Percentiles rank a stretch among this genome's conserved stretches.
Conservation (phyloP, 2,329 filamentous ascomycete genomes). For the Monosporascus sp. region DNA sequence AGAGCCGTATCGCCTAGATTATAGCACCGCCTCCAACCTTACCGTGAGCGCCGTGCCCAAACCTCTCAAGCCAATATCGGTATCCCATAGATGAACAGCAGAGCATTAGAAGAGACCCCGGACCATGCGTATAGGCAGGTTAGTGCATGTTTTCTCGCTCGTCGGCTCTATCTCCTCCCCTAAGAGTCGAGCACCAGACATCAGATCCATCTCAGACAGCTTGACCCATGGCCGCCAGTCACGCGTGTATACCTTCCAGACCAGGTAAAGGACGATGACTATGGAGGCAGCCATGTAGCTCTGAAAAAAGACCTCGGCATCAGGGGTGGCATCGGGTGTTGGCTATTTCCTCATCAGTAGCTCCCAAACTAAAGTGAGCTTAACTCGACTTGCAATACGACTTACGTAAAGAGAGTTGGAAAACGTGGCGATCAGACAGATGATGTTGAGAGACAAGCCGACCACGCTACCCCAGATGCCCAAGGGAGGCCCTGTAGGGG, state of each 20-base stretch:
- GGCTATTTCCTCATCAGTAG: slow-evolving; percentile 24
- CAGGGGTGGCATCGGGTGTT: slow-evolving; percentile 23
- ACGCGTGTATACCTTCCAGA: slow-evolving; percentile 55
- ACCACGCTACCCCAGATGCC: slow-evolving; percentile 66
- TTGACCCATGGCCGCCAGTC: slow-evolving; percentile 54
- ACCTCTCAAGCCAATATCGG: too few species aligned
- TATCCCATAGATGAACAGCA: too few species aligned
- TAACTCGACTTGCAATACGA: not conserved
- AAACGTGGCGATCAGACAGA: slow-evolving; percentile 68
- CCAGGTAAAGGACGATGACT: slow-evolving; percentile 53
- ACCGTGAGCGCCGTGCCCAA: too few species aligned
- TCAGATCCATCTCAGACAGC: slow-evolving; percentile 55
- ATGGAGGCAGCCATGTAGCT: slow-evolving; percentile 52
- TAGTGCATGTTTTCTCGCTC: slow-evolving; percentile 27
- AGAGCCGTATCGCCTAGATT: too few species aligned
- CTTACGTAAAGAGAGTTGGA: slow-evolving; percentile 58
- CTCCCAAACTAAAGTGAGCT: not conserved
- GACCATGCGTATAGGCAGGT: slow-evolving; percentile 29
- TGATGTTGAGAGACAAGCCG: slow-evolving; percentile 58
- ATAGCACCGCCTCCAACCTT: too few species aligned
- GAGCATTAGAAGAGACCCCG: slow-evolving; percentile 28
- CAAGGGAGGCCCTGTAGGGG: slow-evolving; percentile 37
- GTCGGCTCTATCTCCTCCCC: slow-evolving; percentile 36
- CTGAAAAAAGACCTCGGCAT: slow-evolving; percentile 52
- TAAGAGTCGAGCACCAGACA: slow-evolving; percentile 49